Percentiles rank a stretch among this genome's conserved stretches.
Evolutionary conservation across 192 early-diverging fungal species (phyloP).

Genomic region (Backusella psychrophila): DNA sequence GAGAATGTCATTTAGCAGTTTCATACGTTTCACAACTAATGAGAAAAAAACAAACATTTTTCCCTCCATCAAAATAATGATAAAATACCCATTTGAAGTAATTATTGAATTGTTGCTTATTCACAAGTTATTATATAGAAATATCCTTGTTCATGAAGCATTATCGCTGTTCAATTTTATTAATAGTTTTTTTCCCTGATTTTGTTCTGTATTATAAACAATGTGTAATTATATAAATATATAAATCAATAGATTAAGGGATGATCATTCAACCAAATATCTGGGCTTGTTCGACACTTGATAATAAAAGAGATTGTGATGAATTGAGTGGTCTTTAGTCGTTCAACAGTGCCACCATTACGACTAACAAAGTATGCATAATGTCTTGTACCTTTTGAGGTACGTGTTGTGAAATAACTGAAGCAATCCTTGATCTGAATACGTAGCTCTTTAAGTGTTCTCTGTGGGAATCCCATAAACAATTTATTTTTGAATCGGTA

Average conservation of each 20-base stretch:
- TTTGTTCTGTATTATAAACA: not conserved
- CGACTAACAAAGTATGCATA: not conserved
- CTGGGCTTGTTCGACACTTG: not conserved
- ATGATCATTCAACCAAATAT: slow-evolving; percentile 1
- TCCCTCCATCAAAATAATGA: too few relatives aligned
- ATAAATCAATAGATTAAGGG: not conserved
- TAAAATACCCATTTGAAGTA: not conserved
- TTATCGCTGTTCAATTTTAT: too few relatives aligned
- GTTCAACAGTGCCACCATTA: not conserved
- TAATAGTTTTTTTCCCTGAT: not conserved
- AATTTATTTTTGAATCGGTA: not conserved
- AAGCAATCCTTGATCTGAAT: not conserved
- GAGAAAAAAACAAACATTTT: too few relatives aligned
- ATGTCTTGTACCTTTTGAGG: not conserved
- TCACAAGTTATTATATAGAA: too few relatives aligned
- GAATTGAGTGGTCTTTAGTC: not conserved
- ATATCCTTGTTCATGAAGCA: too few relatives aligned
- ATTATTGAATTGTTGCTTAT: not conserved
- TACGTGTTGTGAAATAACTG: not conserved
- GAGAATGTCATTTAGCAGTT: not conserved
- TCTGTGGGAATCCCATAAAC: not conserved
- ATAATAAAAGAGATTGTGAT: not conserved
- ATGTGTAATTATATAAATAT: not conserved
- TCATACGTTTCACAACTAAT: too few relatives aligned
- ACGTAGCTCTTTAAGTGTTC: not conserved